Base-by-base conservation (phyloP, 1,284 basidiomycete genomes). In the Cryptococcus depauperatus region DNA sequence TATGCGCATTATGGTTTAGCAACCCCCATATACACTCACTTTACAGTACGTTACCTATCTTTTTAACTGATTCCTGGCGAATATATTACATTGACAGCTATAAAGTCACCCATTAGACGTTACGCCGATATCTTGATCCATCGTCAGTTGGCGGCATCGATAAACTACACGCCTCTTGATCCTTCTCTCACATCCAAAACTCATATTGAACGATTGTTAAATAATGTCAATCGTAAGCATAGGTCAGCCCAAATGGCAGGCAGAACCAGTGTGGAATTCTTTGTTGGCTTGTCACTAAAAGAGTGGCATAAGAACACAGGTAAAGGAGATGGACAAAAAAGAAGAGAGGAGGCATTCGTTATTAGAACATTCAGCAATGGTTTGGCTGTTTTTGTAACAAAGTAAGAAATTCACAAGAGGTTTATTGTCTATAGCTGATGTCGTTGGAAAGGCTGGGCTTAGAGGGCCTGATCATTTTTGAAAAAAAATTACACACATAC, bases 1-100 rank as follows among this genome's bases (percentile, higher is more conserved):
- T 99, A 96, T 66, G 84, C 85, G 1, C 95, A 98, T 71, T 98
- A 99, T 66, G 95, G 95, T 44, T 79, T 99, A 16, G 95, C 95
- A 0, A 92, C 82, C 58, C 80, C 84, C 0, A 99, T 99, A 56
- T 99, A 98, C 71, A 99, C 95, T 0, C 95, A 98, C 69, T 98
- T 98, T 68, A 97, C 93, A 3, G 67, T 69, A 33, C 54, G 66
- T 54, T 18, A n/a, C n/a, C n/a, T n/a, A n/a, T n/a, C 19, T 2
- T 6, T 18, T 3, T 18, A 26, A 10, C 35, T 45, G 7, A 14
- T 9, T 34, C 29, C 16, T 21, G 22, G 11, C 21, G 8, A 10
- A 25, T 29, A n/a, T n/a, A 10, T 35, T 37, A 27, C 27, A 18
- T 28, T 16, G 29, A 35, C 38, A 22, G n/a, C 28, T 30, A 23